Percentiles rank a stretch among this genome's conserved stretches.
Evolutionary conservation across 495 filamentous ascomycete species (phyloP).

Genomic region (Penicillium ochrochloron): DNA sequence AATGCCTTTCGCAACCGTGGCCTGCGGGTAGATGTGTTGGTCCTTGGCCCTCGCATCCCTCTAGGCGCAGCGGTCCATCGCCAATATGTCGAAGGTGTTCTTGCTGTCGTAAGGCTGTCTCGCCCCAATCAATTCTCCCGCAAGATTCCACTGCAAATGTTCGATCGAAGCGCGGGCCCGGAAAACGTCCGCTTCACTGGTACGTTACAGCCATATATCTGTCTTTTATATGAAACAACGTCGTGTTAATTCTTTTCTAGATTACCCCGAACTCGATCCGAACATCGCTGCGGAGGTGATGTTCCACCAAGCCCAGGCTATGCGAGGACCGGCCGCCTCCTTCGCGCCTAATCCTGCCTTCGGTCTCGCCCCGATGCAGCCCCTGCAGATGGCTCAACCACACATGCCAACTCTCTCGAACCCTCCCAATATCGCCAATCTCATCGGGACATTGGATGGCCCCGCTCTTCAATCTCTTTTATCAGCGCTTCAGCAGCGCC

Average conservation of each 20-base stretch:
- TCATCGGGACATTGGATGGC: constrained; percentile 68
- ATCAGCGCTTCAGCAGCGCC: constrained; percentile 56
- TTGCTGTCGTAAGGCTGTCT: constrained; percentile 78
- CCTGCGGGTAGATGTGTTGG: constrained; percentile 75
- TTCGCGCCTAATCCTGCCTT: constrained; percentile 51
- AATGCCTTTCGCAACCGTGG: constrained; percentile 70
- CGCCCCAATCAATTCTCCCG: constrained; percentile 66
- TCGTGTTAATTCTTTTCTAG: constrained; percentile 37
- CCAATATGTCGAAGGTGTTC: constrained; percentile 87
- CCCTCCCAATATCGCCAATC: constrained; percentile 48
- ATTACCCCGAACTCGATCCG: constrained; percentile 83
- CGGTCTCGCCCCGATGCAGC: constrained; percentile 43
- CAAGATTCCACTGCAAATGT: constrained; percentile 80
- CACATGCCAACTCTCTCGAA: constrained; percentile 38
- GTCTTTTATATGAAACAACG: neutral
- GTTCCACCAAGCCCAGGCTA: constrained; percentile 68
- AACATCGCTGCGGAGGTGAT: constrained; percentile 79
- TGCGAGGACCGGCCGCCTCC: constrained; percentile 48
- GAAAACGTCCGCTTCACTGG: constrained; percentile 78
- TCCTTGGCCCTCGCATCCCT: constrained; percentile 75
- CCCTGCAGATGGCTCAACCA: constrained; percentile 42
- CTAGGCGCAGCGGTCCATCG: constrained; percentile 78
- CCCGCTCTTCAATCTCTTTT: constrained; percentile 74
- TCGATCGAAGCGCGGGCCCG: constrained; percentile 73
- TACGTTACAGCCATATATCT: constrained; percentile 32